Conservation (phyloP, 768 basidiomycete genomes). For the Suillus placidus region DNA sequence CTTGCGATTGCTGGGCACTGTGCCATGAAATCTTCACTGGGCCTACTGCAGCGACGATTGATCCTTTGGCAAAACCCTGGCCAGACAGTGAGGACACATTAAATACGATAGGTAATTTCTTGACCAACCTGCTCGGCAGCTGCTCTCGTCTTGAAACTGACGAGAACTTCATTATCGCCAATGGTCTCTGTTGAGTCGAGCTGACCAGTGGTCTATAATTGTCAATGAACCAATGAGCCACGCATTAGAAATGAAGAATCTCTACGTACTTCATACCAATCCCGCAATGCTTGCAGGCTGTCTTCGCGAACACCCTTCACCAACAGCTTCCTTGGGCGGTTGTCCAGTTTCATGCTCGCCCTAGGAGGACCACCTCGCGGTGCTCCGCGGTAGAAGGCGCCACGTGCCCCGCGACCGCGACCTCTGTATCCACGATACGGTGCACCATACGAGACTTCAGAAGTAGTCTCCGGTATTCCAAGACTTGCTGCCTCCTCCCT, state of each 20-base stretch:
- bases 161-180: conserved; percentile 61
- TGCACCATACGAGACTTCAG: conserved; percentile 40
- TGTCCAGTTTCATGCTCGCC: conserved; percentile 86
- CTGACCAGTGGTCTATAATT: conserved; percentile 62
- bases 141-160: conserved; percentile 70
- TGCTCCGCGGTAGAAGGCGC: conserved; percentile 62
- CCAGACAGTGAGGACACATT: conserved; percentile 16
- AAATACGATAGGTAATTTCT: conserved; percentile 9
- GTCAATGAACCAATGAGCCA: conserved; percentile 13
- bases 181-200: conserved; percentile 62
- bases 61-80: conserved; percentile 75
- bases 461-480: conserved; percentile 56
- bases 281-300: conserved; percentile 62
- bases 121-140: conserved; percentile 76
- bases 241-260: not conserved
- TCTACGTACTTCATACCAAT: conserved; percentile 78
- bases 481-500: conserved; percentile 83
- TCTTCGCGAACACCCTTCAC: conserved; percentile 67
- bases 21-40: conserved; percentile 71
- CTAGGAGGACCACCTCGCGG: conserved; percentile 69
- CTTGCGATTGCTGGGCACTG: conserved; percentile 35
- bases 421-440: conserved; percentile 71
- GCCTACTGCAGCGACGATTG: conserved; percentile 66
- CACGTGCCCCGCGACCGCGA: conserved; percentile 57
- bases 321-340: conserved; percentile 79